These are phyloP conservation scores for Xylaria sp. DNA, from an alignment of 2,329 filamentous ascomycete genomes.

Conservation along the genomic window DNA sequence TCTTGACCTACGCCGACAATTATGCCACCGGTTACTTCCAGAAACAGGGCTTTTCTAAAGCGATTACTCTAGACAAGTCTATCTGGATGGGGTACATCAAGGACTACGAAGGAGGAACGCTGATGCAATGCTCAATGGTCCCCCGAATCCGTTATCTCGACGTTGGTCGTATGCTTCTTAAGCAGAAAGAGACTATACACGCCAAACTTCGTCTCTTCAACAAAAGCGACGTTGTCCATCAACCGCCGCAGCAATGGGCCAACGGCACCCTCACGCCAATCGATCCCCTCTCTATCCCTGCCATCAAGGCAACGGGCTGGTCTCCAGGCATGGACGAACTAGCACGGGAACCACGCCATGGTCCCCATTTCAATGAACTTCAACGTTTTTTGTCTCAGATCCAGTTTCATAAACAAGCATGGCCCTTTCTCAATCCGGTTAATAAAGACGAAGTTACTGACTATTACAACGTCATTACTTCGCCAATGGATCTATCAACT, in stretches of 20 bases:
- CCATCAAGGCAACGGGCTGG: slow-evolving; percentile 94
- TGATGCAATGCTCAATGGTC: slow-evolving; percentile 99
- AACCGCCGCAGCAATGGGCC: slow-evolving; percentile 87
- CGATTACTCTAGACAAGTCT: slow-evolving; percentile 89
- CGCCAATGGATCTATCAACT: slow-evolving; percentile 95
- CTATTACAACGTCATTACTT: slow-evolving; percentile 98
- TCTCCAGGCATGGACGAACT: slow-evolving; percentile 98
- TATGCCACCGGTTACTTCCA: slow-evolving; percentile 99
- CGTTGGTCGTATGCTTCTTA: slow-evolving; percentile 90
- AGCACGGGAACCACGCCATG: slow-evolving; percentile 92
- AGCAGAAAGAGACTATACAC: slow-evolving; percentile 95
- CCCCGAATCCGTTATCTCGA: slow-evolving; percentile 95
- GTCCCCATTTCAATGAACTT: slow-evolving; percentile 94
- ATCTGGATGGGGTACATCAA: slow-evolving; percentile 99
- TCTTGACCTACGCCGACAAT: slow-evolving; percentile 98
- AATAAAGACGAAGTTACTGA: slow-evolving; percentile 96
- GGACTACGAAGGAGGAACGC: slow-evolving; percentile 97
- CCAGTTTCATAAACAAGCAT: slow-evolving; percentile 91
- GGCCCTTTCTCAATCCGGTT: slow-evolving; percentile 95
- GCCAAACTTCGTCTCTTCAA: slow-evolving; percentile 91
- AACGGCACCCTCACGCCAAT: slow-evolving; percentile 77
- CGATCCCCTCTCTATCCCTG: slow-evolving; percentile 85
- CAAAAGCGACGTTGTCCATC: slow-evolving; percentile 86
- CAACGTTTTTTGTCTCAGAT: slow-evolving; percentile 74
- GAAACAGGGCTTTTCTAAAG: slow-evolving; percentile 98